These are phyloP conservation scores for Cyclotella cryptica DNA, from an alignment of 108 stramenopile species.

Conservation along the genomic window DNA sequence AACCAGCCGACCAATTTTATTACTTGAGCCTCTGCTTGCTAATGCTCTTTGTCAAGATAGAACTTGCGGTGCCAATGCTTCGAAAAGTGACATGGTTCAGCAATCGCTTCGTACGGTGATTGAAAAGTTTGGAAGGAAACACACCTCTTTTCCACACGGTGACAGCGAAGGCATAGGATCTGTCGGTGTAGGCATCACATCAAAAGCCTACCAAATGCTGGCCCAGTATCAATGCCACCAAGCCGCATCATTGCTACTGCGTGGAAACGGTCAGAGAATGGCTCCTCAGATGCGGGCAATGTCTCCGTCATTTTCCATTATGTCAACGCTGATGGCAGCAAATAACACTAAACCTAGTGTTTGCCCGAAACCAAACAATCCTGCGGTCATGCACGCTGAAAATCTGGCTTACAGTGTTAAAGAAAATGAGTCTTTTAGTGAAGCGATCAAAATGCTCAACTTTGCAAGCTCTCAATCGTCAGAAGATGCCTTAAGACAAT, in stretches of 20 bases:
- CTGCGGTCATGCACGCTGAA: conserved; percentile 52
- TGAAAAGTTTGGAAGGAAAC: conserved; percentile 86
- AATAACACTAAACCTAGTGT: conserved; percentile 63
- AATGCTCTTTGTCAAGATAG: conserved; percentile 81
- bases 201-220: conserved; percentile 71
- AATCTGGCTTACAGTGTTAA: conserved; percentile 61
- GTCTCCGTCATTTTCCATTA: conserved; percentile 73
- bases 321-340: conserved; percentile 63
- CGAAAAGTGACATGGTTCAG: conserved; percentile 27
- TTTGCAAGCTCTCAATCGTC: conserved; percentile 61
- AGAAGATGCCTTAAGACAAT: conserved; percentile 64
- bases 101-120: conserved; percentile 65
- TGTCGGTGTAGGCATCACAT: conserved; percentile 73
- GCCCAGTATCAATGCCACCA: conserved; percentile 56
- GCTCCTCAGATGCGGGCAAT: conserved; percentile 63
- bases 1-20: conserved; percentile 68
- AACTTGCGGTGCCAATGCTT: conserved; percentile 29
- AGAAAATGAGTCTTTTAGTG: conserved; percentile 37
- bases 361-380: conserved; percentile 66
- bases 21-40: conserved; percentile 84
- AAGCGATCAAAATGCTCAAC: conserved; percentile 74
- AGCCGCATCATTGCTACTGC: conserved; percentile 77
- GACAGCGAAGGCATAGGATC: conserved; percentile 82
- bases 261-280: conserved; percentile 60
- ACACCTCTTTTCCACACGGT: conserved; percentile 71